These are phyloP conservation scores for Chlorella variabilis DNA, from an alignment of 163 green algal species.

Conservation along the genomic window DNA sequence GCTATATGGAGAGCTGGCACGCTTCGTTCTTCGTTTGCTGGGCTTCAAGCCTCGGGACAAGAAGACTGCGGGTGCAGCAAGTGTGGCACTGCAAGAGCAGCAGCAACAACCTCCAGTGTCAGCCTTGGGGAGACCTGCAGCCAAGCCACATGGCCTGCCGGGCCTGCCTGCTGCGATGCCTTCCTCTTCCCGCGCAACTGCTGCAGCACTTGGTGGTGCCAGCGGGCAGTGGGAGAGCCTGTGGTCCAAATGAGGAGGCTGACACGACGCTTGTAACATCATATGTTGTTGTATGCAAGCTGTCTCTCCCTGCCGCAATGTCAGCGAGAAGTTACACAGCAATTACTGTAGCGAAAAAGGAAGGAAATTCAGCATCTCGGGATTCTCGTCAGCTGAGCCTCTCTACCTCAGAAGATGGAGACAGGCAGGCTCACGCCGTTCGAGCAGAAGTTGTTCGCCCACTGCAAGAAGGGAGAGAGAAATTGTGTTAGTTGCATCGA, in stretches of 20 bases:
- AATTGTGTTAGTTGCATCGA: too few relatives aligned
- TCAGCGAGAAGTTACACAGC: too few relatives aligned
- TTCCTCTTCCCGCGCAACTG: not conserved
- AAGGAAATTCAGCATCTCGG: too few relatives aligned
- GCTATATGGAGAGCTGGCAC: conserved; percentile 95
- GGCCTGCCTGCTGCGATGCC: not conserved
- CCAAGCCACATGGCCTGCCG: conserved; percentile 24
- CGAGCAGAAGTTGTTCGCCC: conserved; percentile 7
- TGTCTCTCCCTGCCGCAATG: too few relatives aligned
- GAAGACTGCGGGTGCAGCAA: not conserved
- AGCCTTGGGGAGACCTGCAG: not conserved
- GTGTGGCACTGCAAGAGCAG: not conserved
- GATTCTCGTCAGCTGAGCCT: too few relatives aligned
- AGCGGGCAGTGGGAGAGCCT: conserved; percentile 12
- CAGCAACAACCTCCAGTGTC: not conserved
- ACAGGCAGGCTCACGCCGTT: conserved; percentile 33
- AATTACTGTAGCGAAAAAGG: too few relatives aligned
- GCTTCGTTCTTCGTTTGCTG: conserved; percentile 94
- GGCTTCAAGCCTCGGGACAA: conserved; percentile 59
- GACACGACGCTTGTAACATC: too few relatives aligned
- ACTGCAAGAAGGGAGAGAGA: not conserved
- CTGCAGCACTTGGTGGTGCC: not conserved
- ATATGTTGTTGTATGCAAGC: too few relatives aligned
- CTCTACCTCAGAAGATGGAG: conserved; percentile 35
- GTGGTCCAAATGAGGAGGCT: not conserved